Evolutionary conservation across 371 early-diverging fungal genomes (phyloP).

Genomic region (Cokeromyces recurvatus): DNA sequence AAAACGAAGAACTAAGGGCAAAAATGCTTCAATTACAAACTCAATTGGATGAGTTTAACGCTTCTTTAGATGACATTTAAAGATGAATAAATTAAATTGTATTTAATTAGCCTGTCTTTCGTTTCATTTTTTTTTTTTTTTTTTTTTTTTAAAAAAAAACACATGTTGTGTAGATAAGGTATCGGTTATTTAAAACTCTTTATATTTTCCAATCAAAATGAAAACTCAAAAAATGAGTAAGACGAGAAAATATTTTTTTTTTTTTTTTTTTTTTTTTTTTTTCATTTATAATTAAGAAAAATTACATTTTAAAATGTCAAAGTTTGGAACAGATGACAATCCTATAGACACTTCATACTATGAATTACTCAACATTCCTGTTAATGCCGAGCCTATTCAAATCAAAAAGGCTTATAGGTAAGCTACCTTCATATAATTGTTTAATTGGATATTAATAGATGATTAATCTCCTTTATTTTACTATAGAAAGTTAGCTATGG

Average conservation of each 20-base stretch:
- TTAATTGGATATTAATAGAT: slow-evolving; percentile 41
- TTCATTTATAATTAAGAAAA: neutral
- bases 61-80: slow-evolving; percentile 66
- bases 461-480: neutral
- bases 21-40: slow-evolving; percentile 57
- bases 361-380: slow-evolving; percentile 78
- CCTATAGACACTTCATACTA: slow-evolving; percentile 80
- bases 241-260: neutral
- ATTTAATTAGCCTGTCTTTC: too few species aligned
- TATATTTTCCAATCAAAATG: too few species aligned
- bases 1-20: slow-evolving; percentile 55
- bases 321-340: slow-evolving; percentile 62
- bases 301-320: slow-evolving; percentile 24
- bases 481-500: slow-evolving; percentile 42
- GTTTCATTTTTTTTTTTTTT: too few species aligned
- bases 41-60: slow-evolving; percentile 69
- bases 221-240: too few species aligned
- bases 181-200: too few species aligned
- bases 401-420: slow-evolving; percentile 95
- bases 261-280: slow-evolving; percentile 1
- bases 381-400: slow-evolving; percentile 75
- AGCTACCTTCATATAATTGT: too few species aligned
- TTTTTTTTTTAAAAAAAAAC: too few species aligned
- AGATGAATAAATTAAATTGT: too few species aligned
- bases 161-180: too few species aligned